phyloP scores from a whole-genome alignment of 2,329 filamentous ascomycete genomes.

The Sporothrix brasiliensis region DNA sequence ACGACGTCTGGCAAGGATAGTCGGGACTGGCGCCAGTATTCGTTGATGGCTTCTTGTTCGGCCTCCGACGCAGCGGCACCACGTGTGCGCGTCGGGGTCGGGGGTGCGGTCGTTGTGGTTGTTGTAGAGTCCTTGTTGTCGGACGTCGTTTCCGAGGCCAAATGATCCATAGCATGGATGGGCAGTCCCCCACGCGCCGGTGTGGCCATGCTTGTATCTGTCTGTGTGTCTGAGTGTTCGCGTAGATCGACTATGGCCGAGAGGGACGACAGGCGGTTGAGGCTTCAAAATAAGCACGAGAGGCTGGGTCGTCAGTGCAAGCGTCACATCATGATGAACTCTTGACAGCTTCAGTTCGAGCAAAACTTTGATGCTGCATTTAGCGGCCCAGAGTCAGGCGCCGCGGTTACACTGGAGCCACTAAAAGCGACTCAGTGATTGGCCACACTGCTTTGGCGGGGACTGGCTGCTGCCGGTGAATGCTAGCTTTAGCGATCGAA shows the following conservation, averaged over 20 bases:
- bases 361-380: background rate
- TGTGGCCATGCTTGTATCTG: background rate
- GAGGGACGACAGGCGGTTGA: background rate
- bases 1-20: slow-evolving; percentile 65
- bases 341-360: slow-evolving; percentile 12
- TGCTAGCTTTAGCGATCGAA: background rate
- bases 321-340: background rate
- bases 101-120: background rate
- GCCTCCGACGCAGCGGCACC: background rate
- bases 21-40: slow-evolving; percentile 48
- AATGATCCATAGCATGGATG: slow-evolving; percentile 13
- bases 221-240: background rate
- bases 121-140: background rate
- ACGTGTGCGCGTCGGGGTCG: background rate
- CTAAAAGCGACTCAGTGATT: background rate
- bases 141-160: background rate
- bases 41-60: slow-evolving; percentile 34
- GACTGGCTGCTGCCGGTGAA: background rate
- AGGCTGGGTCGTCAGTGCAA: slow-evolving; percentile 4
- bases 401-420: background rate
- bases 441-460: background rate
- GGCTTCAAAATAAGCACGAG: background rate
- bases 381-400: background rate
- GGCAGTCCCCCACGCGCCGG: background rate
- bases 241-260: background rate